phyloP scores from a whole-genome alignment of 73 alveolate genomes.

The Diophrys appendiculata region DNA sequence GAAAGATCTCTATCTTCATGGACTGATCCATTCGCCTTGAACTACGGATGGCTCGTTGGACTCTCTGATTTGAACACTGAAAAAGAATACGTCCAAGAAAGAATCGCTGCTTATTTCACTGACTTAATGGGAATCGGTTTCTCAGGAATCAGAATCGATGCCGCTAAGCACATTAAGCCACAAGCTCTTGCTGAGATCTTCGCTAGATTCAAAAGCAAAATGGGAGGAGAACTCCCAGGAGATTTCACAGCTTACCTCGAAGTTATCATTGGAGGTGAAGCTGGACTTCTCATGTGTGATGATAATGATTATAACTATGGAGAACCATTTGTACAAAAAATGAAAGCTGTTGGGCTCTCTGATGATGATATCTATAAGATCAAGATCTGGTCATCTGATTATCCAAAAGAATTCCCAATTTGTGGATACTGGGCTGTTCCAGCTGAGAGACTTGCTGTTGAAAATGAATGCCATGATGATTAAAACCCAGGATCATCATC shows the following conservation, averaged over 20 bases:
- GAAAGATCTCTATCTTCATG: constrained; percentile 76
- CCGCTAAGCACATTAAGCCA: constrained; percentile 86
- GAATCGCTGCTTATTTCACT: constrained; percentile 87
- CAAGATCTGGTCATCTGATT: constrained; percentile 93
- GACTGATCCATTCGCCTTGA: constrained; percentile 82
- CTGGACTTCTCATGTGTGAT: constrained; percentile 84
- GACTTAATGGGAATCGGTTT: constrained; percentile 81
- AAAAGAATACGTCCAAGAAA: constrained; percentile 81
- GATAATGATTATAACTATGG: constrained; percentile 79
- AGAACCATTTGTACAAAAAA: constrained; percentile 62
- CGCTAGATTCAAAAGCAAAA: constrained; percentile 68
- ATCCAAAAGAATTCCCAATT: constrained; percentile 91
- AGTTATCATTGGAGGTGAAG: constrained; percentile 91
- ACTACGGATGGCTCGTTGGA: constrained; percentile 83
- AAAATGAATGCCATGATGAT: constrained; percentile 95
- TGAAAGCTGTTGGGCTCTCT: constrained; percentile 77
- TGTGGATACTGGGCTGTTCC: constrained; percentile 92
- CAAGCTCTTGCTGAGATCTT: constrained; percentile 69
- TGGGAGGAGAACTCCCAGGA: constrained; percentile 88
- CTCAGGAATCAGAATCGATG: constrained; percentile 83
- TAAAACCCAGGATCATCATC: constrained; percentile 93
- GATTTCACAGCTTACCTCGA: constrained; percentile 87
- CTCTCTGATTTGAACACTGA: constrained; percentile 84
- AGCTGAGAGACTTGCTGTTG: constrained; percentile 81
- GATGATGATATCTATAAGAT: constrained; percentile 82